These are phyloP conservation scores for Eucalyptus tenuipes DNA, from an alignment of 345 rosid genomes.

Conservation along the genomic window DNA sequence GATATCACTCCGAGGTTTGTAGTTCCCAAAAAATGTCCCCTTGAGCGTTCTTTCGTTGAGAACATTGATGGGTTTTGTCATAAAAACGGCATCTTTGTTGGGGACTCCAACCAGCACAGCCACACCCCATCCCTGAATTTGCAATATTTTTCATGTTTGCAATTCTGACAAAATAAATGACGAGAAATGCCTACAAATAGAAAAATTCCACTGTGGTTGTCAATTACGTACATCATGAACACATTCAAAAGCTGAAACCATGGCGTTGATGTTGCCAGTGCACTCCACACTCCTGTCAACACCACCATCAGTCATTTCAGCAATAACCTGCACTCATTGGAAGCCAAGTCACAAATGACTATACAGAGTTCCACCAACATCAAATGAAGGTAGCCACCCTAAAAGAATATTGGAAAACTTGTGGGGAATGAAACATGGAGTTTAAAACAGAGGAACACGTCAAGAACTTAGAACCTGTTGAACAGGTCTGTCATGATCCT, in stretches of 20 bases:
- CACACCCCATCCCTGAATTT: conserved; percentile 31
- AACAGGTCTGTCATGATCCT: conserved; percentile 18
- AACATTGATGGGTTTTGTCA: conserved; percentile 19
- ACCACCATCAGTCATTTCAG: conserved; percentile 37
- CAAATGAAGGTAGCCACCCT: background rate
- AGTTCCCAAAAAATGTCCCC: conserved; percentile 35
- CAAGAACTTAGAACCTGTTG: conserved; percentile 9
- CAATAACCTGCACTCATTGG: conserved; percentile 12
- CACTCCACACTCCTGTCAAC: conserved; percentile 37
- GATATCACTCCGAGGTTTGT: conserved; percentile 26
- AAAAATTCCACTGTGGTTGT: background rate
- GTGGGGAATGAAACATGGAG: background rate
- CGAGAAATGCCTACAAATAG: background rate
- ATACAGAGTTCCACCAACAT: background rate
- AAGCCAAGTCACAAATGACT: background rate
- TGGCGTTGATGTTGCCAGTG: conserved; percentile 25
- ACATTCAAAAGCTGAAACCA: conserved; percentile 35
- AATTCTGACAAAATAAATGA: background rate
- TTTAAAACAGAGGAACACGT: background rate
- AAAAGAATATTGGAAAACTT: background rate
- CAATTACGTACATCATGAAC: conserved; percentile 18
- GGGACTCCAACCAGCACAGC: conserved; percentile 35
- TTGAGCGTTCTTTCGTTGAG: conserved; percentile 27
- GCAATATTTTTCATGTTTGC: background rate
- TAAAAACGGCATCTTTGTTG: conserved; percentile 27